phyloP scores from a whole-genome alignment of 345 rosid species.

The Lenwebbia sp. region DNA sequence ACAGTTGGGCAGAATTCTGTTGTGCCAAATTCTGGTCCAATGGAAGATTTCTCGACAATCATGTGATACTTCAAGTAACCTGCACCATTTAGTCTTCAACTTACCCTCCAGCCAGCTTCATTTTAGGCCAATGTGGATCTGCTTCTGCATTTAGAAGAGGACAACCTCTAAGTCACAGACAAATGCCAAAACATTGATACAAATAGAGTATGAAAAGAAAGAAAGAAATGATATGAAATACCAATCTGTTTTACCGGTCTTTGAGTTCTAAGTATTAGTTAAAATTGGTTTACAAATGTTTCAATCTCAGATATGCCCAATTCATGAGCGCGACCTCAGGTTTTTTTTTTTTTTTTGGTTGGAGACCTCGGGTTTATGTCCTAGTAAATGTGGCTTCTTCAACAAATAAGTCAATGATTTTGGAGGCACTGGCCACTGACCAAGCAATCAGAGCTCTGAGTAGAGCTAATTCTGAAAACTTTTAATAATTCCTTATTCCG shows the following conservation, averaged over 20 bases:
- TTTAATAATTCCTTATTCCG: background rate
- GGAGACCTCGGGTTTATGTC: background rate
- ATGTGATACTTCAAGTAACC: background rate
- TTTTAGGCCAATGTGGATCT: background rate
- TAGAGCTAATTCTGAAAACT: background rate
- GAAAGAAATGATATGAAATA: background rate
- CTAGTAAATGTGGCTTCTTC: background rate
- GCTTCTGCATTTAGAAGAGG: background rate
- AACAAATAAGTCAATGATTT: background rate
- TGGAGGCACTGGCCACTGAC: too few species aligned
- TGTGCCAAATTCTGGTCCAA: background rate
- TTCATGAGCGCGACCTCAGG: background rate
- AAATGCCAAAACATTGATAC: background rate
- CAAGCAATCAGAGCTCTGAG: background rate
- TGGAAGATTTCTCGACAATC: background rate
- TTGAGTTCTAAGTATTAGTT: background rate
- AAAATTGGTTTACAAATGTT: background rate
- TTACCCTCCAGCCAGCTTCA: background rate
- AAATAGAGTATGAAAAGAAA: background rate
- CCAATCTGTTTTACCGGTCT: background rate
- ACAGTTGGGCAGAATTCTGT: background rate
- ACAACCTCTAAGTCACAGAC: background rate
- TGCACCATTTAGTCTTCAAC: background rate
- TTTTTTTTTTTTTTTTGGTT: too few species aligned
- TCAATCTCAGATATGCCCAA: background rate